phyloP scores from a whole-genome alignment of 1,284 basidiomycete genomes.

The Leccinum subfulvum region DNA sequence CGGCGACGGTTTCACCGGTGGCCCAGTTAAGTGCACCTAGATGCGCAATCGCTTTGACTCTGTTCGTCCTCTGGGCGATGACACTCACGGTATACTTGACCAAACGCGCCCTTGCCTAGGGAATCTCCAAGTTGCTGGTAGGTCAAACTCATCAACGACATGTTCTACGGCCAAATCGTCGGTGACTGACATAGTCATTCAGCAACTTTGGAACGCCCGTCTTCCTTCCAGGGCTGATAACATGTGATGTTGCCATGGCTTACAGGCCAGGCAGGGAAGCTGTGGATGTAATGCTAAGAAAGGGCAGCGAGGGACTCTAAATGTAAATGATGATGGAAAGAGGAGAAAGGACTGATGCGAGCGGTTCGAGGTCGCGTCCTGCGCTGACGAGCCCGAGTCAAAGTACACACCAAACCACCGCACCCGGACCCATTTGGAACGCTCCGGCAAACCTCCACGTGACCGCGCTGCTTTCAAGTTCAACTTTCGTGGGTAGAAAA shows the following conservation, averaged over 20 bases:
- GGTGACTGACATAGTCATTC: constrained; percentile 55
- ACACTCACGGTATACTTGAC: constrained; percentile 86
- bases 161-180: constrained; percentile 2
- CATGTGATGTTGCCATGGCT: constrained; percentile 44
- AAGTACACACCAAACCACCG: constrained; percentile 16
- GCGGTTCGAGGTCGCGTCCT: constrained; percentile 36
- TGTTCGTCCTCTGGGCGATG: neutral
- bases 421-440: constrained; percentile 35
- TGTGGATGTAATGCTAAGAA: neutral
- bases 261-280: constrained; percentile 1
- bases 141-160: constrained; percentile 11
- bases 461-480: constrained; percentile 13
- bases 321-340: constrained; percentile 17
- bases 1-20: constrained; percentile 93
- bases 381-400: constrained; percentile 36
- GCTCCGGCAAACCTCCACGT: constrained; percentile 21
- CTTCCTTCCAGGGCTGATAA: constrained; percentile 35
- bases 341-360: constrained; percentile 17
- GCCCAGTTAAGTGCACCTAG: constrained; percentile 92
- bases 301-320: constrained; percentile 4
- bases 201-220: constrained; percentile 48
- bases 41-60: constrained; percentile 5
- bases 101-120: constrained; percentile 92
- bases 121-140: constrained; percentile 89
- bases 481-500: too few relatives aligned